Base-by-base conservation (phyloP, 2,329 filamentous ascomycete species). In the Calonectria fujianensis region DNA sequence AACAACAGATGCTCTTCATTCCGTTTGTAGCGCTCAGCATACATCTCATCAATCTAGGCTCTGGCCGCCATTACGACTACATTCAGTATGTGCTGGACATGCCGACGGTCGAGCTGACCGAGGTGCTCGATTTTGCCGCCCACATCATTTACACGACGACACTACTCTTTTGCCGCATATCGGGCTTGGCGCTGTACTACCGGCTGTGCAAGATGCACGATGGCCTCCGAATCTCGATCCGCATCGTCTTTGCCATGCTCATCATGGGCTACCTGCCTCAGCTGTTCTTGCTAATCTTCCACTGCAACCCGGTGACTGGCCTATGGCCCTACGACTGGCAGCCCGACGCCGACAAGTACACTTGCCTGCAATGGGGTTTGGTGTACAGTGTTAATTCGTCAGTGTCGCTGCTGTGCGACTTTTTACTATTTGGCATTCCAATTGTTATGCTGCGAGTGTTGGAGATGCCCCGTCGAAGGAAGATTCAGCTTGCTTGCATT, bases 241-340 rank as follows among this genome's bases (percentile, higher is more conserved):
- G 80, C 39, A 67, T 84, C 20, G 82, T 85, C 1, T 82, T 83
- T 27, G 83, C 78, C 4, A 74, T 87, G 41, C 78, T 89, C 27
- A 76, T 86, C 41, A 84, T 82, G 9, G 87, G 86, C 0, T 90
- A 85, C 64, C 73, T 90, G 2, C 86, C 88, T 0, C 89, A 90
- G 72, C 81, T 90, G 16, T 83, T 89, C 32, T 83, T 90, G 2
- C 82, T 90, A 63, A 83, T 90, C 71, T 89, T 90, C 74, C 89
- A 90, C 79, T 90, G 89, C 73, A 79, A 77, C 1, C 89, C 89
- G 0, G 87, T 90, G 0, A 90, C 89, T 0, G 87, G 84, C 0
- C 80, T 88, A 3, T 90, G 89, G 89, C 89, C 89, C 0, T 90
- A 90, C 69, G 84, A 80, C 1, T 90, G 86, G 84, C 87, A 90